Evolutionary conservation across 179 eudicot species (phyloP), one percentile per base, ranked within the genome.

Genomic region (Monotropa hypopitys): DNA sequence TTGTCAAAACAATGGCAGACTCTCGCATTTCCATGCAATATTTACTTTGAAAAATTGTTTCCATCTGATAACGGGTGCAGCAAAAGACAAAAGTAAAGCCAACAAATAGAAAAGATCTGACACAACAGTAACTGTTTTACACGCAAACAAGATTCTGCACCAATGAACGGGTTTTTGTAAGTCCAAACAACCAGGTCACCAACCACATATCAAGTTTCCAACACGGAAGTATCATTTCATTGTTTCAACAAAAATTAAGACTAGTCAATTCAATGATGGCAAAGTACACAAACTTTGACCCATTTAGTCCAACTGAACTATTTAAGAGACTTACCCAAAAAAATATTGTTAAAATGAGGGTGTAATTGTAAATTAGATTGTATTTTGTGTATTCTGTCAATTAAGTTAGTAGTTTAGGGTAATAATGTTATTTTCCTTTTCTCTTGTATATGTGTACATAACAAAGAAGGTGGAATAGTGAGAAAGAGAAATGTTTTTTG

Each of bases 21-120:
- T 94, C 97, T 80, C 96, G 78, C 91, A 94, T 88, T 81, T 89
- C 98, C 73, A 65, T 42, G 76, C 94, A 89, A 75, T 85, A 86
- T 80, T 87, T 88, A 74, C 97, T 90, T 80, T 81, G 87, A 77
- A 92, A 94, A 70, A 86, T 88, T 33, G 75, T 79, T 70, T 92
- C 88, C 72, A 90, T 85, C 98, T 94, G 82, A 74, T 76, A 4
- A 56, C 75, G 3, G 76, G 62, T 32, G 32, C 45, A 9, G 43
- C 69, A 77, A 74, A 28, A 42, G 49, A 42, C 4, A 43, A 42
- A 30, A 59, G 16, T 2, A 23, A 26, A 35, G n/a, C 1, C 7
- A 33, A 54, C 16, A 26, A 69, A 72, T 13, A 50, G 42, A 57
- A 20, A 62, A 57, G 1, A 62, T 28, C 56, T 16, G 42, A 59